phyloP scores from a whole-genome alignment of 257 asterid species.

The Solanum appendiculatum region DNA sequence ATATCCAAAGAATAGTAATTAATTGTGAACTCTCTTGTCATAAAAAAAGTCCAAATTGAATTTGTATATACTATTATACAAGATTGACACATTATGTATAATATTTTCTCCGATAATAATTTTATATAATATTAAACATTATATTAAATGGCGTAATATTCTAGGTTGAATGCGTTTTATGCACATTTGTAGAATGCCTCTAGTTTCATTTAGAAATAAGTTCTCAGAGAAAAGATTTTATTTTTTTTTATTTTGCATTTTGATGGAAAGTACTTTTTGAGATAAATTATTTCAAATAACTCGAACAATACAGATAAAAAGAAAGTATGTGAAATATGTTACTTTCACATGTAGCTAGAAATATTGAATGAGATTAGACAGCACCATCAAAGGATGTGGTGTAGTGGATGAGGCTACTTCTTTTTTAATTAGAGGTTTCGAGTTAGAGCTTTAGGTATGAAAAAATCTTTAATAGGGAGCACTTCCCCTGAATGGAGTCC shows the following conservation, averaged over 20 bases:
- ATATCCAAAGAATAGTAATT: not conserved
- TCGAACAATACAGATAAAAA: not conserved
- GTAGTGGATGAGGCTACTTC: no score
- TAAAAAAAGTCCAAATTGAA: not conserved
- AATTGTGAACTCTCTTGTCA: not conserved
- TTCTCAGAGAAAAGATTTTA: no score
- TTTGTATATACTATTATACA: no score
- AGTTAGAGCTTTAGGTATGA: accelerated
- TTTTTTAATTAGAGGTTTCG: no score
- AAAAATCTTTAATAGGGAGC: no score
- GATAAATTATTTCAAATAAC: no score
- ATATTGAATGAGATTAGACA: not conserved
- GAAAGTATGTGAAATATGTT: not conserved
- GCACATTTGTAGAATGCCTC: not conserved
- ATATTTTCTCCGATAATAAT: not conserved
- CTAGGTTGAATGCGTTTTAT: not conserved
- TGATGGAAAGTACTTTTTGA: not conserved
- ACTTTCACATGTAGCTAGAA: no score
- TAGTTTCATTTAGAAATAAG: not conserved
- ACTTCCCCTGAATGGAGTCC: not conserved
- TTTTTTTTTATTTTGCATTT: no score
- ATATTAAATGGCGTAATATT: not conserved
- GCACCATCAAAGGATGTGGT: no score
- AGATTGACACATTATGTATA: not conserved
- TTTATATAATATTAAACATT: no score